Percentiles rank a stretch among this genome's conserved stretches.
These are phyloP conservation scores for Vaccinium corymbosum DNA, from an alignment of 148 eudicot species.

Conservation along the genomic window DNA sequence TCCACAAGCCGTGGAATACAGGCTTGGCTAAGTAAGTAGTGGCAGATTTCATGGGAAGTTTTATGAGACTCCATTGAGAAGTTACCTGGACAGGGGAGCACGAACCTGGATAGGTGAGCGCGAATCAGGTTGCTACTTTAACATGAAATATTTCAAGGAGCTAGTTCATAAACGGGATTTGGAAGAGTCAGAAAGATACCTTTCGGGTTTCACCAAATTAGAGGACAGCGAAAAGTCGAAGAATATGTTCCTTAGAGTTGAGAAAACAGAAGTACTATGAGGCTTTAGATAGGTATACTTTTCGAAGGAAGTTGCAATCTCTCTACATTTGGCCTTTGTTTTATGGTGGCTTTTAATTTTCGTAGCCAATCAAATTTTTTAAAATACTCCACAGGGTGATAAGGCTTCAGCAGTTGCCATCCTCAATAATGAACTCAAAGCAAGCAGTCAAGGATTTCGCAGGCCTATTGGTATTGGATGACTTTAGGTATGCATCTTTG, in stretches of 20 bases:
- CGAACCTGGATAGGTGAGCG: no score
- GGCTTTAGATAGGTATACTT: neutral
- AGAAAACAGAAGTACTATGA: neutral
- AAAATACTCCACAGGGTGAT: neutral
- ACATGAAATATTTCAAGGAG: neutral
- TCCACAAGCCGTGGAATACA: no score
- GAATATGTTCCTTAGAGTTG: neutral
- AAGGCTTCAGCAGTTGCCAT: neutral
- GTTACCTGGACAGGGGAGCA: no score
- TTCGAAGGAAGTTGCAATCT: no score
- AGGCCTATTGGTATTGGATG: neutral
- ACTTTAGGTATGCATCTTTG: neutral
- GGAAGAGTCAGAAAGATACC: neutral
- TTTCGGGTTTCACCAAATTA: neutral
- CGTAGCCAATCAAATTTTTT: neutral
- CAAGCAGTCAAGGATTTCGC: neutral
- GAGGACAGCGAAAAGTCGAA: neutral
- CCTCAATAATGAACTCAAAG: neutral
- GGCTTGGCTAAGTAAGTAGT: no score
- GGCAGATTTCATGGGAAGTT: no score
- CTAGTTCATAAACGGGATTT: neutral
- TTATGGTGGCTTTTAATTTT: neutral
- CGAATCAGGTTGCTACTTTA: no score
- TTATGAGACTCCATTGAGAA: no score
- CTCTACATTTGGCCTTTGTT: no score